phyloP scores from a whole-genome alignment of 2,329 filamentous ascomycete genomes.

The Diaporthe sp. region DNA sequence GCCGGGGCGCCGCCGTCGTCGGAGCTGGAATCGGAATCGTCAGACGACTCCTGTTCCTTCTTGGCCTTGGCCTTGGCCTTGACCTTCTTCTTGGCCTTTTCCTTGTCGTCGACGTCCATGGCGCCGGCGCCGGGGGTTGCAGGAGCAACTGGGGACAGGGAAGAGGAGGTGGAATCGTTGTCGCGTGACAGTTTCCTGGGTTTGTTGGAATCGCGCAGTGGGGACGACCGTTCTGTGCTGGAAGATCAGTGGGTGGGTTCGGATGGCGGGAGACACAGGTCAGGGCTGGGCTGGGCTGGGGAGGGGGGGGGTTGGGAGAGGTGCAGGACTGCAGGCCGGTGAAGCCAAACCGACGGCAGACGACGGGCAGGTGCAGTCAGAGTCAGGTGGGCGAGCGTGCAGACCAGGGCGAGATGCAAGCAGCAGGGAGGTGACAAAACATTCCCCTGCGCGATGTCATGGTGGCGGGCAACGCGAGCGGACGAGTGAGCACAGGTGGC shows the following conservation, averaged over 20 bases:
- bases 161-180: conserved; percentile 68
- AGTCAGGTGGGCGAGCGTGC: no score
- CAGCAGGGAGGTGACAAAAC: not conserved
- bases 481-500: not conserved
- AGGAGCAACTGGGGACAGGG: conserved; percentile 65
- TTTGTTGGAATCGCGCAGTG: conserved; percentile 61
- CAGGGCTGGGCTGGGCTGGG: not conserved
- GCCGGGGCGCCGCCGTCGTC: conserved; percentile 71
- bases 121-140: conserved; percentile 65
- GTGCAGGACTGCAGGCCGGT: not conserved
- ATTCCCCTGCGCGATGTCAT: no score
- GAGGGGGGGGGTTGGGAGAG: no score
- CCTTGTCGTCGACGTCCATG: conserved; percentile 66
- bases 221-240: conserved; percentile 62
- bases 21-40: conserved; percentile 61
- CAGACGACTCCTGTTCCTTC: conserved; percentile 45
- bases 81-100: conserved; percentile 48
- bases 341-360: not conserved
- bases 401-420: not conserved
- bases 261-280: not conserved
- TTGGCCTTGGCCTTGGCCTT: conserved; percentile 52
- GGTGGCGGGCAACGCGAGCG: no score
- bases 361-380: not conserved
- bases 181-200: conserved; percentile 62
- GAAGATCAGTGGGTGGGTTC: conserved; percentile 36